Percentiles rank a stretch among this genome's conserved stretches.
Evolutionary conservation across 2,329 filamentous ascomycete genomes (phyloP).

Genomic region (Colletotrichum chrysophilum): DNA sequence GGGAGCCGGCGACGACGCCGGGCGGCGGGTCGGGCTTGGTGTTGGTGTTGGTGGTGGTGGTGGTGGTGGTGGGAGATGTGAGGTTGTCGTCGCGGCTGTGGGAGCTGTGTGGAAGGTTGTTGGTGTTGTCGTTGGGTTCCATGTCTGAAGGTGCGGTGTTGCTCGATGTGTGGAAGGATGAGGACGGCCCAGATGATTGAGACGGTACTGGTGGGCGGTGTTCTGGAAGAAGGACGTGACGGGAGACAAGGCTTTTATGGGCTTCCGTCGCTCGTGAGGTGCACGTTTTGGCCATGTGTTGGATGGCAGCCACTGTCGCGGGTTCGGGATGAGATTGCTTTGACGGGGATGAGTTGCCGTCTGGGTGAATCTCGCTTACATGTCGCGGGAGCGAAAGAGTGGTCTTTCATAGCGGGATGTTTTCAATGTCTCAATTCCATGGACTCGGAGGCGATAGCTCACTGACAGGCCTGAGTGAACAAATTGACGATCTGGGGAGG

Average conservation of each 20-base stretch:
- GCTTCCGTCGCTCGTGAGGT: background rate
- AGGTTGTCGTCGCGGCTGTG: background rate
- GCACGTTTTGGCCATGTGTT: background rate
- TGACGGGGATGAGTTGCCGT: background rate
- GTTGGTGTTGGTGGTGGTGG: background rate
- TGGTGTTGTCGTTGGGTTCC: background rate
- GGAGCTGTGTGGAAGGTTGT: background rate
- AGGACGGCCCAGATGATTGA: too few relatives aligned
- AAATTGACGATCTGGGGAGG: background rate
- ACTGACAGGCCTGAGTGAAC: background rate
- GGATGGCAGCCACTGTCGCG: background rate
- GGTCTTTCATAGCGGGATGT: background rate
- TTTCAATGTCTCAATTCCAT: background rate
- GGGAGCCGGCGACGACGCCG: background rate
- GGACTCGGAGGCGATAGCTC: background rate
- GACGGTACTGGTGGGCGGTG: background rate
- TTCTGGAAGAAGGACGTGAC: background rate
- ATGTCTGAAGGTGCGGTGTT: background rate
- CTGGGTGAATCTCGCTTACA: background rate
- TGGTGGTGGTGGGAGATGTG: background rate
- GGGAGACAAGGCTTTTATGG: background rate
- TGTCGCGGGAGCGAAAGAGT: background rate
- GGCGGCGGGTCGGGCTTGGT: background rate
- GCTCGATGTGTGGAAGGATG: too few relatives aligned
- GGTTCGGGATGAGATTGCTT: background rate